phyloP scores from a whole-genome alignment of 1,284 basidiomycete species.

The Tylopilus sp. region DNA sequence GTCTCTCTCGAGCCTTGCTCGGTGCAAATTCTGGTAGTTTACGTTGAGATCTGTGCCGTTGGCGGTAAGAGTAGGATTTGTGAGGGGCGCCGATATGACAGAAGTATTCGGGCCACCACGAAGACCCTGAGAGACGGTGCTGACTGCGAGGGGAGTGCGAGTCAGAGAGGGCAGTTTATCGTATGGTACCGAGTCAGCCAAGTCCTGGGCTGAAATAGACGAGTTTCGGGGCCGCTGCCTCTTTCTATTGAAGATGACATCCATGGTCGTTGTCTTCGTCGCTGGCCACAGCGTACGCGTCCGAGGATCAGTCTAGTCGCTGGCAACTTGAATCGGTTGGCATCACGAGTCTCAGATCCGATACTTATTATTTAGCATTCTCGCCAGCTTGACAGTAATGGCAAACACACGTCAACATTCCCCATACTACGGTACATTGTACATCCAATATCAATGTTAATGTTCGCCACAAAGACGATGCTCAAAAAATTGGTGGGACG shows the following conservation, averaged over 20 bases:
- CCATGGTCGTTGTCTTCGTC: slow-evolving; percentile 26
- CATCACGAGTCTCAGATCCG: slow-evolving; percentile 3
- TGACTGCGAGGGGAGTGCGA: slow-evolving; percentile 56
- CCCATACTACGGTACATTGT: background rate
- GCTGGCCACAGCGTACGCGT: slow-evolving; percentile 13
- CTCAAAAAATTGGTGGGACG: slow-evolving; percentile 31
- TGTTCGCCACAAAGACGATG: slow-evolving; percentile 29
- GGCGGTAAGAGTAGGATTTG: slow-evolving; percentile 67
- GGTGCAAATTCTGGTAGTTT: slow-evolving; percentile 47
- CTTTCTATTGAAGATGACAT: slow-evolving; percentile 41
- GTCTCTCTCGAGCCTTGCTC: slow-evolving; percentile 50
- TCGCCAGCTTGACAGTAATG: slow-evolving; percentile 1
- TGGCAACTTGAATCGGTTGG: background rate
- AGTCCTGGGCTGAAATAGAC: slow-evolving; percentile 42
- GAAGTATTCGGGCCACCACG: slow-evolving; percentile 36
- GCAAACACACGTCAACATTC: slow-evolving; percentile 29
- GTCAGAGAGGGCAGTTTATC: slow-evolving; percentile 55
- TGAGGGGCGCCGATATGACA: slow-evolving; percentile 68
- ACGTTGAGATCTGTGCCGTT: slow-evolving; percentile 66
- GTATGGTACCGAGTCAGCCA: slow-evolving; percentile 66
- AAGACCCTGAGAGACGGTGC: slow-evolving; percentile 52
- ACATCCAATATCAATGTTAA: background rate
- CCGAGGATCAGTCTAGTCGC: slow-evolving; percentile 11
- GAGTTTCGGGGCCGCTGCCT: slow-evolving; percentile 45
- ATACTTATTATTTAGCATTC: background rate